These are phyloP conservation scores for Beauveria bassiana DNA, from an alignment of 2,329 filamentous ascomycete species.

Conservation along the genomic window DNA sequence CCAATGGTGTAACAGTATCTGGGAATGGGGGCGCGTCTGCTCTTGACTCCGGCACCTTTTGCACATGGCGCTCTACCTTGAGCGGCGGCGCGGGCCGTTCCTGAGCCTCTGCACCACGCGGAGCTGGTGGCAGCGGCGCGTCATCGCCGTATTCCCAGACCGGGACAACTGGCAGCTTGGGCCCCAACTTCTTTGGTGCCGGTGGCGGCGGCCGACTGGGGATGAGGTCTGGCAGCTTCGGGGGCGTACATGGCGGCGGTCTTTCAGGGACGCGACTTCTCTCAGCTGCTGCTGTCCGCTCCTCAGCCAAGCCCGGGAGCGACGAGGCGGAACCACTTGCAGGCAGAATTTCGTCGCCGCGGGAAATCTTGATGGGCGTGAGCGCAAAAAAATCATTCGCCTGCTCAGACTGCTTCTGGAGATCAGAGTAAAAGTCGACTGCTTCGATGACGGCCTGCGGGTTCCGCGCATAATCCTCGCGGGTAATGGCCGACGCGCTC, in stretches of 20 bases:
- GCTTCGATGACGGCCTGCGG: conserved; percentile 11
- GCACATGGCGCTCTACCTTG: not conserved
- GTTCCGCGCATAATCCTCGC: conserved; percentile 9
- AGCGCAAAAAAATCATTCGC: conserved; percentile 1
- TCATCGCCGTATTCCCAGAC: not conserved
- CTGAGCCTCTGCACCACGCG: not conserved
- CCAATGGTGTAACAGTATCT: not conserved
- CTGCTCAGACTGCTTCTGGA: conserved; percentile 2
- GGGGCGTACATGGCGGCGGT: not conserved
- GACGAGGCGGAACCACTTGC: not conserved
- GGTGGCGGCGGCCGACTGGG: not conserved
- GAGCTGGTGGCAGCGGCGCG: not conserved
- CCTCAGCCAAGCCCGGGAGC: not conserved
- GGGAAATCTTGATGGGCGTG: not conserved
- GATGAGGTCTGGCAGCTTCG: not conserved
- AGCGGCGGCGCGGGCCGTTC: not conserved
- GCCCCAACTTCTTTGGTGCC: not conserved
- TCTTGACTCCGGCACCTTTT: not conserved
- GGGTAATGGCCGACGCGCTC: conserved; percentile 20
- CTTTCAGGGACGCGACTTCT: not conserved
- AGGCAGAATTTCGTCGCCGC: not conserved
- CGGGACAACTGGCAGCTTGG: not conserved
- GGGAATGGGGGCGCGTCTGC: not conserved
- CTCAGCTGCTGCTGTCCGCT: not conserved
- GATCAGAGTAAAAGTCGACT: conserved; percentile 8